Evolutionary conservation across 177 flowering plant species (phyloP).

Genomic region (Vitis hybrid): DNA sequence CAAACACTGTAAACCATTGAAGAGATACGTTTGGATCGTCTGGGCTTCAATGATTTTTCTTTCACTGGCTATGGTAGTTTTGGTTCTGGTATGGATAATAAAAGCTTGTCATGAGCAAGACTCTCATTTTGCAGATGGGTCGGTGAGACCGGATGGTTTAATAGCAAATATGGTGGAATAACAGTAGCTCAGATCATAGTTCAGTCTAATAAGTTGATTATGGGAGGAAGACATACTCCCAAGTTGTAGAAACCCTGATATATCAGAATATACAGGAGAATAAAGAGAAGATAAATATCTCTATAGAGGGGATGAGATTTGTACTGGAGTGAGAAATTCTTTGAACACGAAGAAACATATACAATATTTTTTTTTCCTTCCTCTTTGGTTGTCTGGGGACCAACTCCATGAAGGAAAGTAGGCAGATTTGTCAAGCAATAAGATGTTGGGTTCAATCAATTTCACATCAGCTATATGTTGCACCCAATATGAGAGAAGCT

Average conservation of each 20-base stretch:
- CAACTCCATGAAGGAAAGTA: neutral
- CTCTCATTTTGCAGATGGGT: constrained; percentile 38
- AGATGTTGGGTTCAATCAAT: neutral
- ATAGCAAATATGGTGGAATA: constrained; percentile 17
- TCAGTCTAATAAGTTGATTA: constrained; percentile 1
- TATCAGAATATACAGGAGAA: neutral
- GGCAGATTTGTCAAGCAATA: neutral
- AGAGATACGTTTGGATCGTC: constrained; percentile 44
- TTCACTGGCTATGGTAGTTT: constrained; percentile 47
- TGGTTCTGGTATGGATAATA: constrained; percentile 55
- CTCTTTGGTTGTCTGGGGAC: neutral
- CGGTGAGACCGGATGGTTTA: constrained; percentile 46
- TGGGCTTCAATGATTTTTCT: constrained; percentile 58
- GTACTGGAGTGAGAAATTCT: neutral
- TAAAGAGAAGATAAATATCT: neutral
- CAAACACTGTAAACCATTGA: constrained; percentile 71
- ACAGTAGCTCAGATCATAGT: constrained; percentile 9
- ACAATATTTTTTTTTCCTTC: neutral
- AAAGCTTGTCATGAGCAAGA: constrained; percentile 32
- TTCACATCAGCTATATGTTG: no score
- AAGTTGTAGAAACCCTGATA: neutral
- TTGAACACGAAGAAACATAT: neutral
- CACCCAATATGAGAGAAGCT: no score
- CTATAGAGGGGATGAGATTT: no score
- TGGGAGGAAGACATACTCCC: neutral